phyloP scores from a whole-genome alignment of 306 rosid genomes.

The Quercus ilex region DNA sequence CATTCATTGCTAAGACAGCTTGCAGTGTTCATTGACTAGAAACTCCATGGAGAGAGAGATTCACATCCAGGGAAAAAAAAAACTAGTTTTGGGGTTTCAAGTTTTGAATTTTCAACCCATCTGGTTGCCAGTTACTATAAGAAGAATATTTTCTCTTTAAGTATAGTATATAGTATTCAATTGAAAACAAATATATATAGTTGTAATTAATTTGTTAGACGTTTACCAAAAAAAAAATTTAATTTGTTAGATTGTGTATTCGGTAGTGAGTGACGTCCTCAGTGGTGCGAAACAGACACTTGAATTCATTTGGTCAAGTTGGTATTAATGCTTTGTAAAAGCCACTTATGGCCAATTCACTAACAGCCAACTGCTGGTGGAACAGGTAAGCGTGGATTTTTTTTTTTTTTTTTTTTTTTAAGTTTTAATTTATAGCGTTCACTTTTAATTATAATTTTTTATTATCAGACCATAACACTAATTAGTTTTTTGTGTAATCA shows the following conservation, averaged over 20 bases:
- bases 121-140: not conserved
- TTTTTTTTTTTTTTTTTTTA: no score
- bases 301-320: constrained; percentile 4
- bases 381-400: constrained; percentile 15
- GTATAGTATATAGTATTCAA: no score
- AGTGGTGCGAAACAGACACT: constrained; percentile 18
- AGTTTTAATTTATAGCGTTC: rapidly evolving
- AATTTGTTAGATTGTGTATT: constrained; percentile 24
- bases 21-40: no score
- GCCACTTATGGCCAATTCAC: constrained; percentile 29
- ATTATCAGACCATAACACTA: rapidly evolving
- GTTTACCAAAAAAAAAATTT: no score
- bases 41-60: no score
- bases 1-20: no score
- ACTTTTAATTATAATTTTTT: rapidly evolving
- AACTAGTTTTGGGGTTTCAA: no score
- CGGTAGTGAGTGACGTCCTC: constrained; percentile 24
- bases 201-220: not conserved
- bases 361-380: constrained; percentile 9
- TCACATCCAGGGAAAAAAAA: no score
- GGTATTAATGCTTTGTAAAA: constrained; percentile 12
- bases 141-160: not conserved
- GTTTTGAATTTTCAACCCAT: not conserved
- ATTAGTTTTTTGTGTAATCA: no score
- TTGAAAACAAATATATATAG: no score